Conservation (phyloP, 1,284 basidiomycete genomes). For the Heterobasidion annosum region DNA sequence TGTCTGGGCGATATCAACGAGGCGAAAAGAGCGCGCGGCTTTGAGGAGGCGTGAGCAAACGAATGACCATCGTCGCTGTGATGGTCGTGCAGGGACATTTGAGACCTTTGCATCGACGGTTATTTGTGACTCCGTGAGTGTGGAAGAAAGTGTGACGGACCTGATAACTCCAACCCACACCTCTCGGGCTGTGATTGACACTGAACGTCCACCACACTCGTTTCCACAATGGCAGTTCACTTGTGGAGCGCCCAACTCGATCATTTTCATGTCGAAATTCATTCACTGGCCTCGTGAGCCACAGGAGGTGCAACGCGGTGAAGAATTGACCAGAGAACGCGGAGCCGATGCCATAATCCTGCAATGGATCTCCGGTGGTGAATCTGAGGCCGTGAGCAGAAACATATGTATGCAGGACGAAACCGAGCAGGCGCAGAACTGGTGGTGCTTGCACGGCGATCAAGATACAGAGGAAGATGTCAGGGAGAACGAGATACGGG, state of each 20-base stretch:
- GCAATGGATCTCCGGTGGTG: conserved; percentile 5
- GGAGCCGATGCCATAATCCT: conserved; percentile 8
- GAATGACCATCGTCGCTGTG: not conserved
- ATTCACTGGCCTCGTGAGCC: conserved; percentile 8
- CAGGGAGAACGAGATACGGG: not conserved
- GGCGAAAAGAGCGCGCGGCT: not conserved
- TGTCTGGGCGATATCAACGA: not conserved
- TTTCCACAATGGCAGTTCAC: conserved; percentile 1
- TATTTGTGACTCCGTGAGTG: not conserved
- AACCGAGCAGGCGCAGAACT: not conserved
- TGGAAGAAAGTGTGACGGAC: not conserved
- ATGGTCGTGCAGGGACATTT: not conserved
- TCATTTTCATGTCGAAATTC: conserved; percentile 12
- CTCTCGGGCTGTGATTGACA: conserved; percentile 9
- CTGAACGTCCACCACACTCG: conserved; percentile 10
- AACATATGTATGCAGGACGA: not conserved
- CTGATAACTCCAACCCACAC: conserved; percentile 15
- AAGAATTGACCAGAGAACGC: conserved; percentile 9
- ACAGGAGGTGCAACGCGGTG: conserved; percentile 11
- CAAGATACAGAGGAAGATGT: not conserved
- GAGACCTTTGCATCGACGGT: not conserved
- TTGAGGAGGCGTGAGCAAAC: not conserved
- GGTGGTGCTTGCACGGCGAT: not conserved
- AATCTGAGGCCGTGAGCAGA: not conserved
- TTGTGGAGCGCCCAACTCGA: not conserved